Percentiles rank a stretch among this genome's conserved stretches.
These are phyloP conservation scores for Lolium rigidum DNA, from an alignment of 176 grass and related monocot genomes.

Conservation along the genomic window DNA sequence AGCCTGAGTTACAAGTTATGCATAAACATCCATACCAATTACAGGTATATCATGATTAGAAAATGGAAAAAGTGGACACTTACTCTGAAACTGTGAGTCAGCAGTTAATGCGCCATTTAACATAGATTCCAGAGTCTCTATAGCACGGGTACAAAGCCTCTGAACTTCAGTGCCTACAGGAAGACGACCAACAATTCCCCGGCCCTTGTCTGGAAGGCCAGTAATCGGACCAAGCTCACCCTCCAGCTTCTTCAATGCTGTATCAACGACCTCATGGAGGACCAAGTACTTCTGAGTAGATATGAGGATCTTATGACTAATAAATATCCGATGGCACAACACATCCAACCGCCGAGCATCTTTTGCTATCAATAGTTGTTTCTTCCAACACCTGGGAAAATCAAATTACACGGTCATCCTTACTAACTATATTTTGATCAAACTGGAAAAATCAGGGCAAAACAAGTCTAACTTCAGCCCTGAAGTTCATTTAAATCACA, in stretches of 20 bases:
- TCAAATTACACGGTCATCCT: slow-evolving; percentile 7
- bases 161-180: slow-evolving; percentile 53
- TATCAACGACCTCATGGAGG: slow-evolving; percentile 58
- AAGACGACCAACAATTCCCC: slow-evolving; percentile 57
- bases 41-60: neutral
- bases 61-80: slow-evolving; percentile 33
- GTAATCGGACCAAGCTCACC: slow-evolving; percentile 49
- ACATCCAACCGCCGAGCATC: slow-evolving; percentile 51
- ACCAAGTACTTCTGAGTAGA: slow-evolving; percentile 53
- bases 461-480: neutral
- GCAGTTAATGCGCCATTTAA: slow-evolving; percentile 28
- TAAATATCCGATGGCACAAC: slow-evolving; percentile 62
- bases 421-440: neutral
- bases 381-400: slow-evolving; percentile 60
- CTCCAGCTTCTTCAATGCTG: slow-evolving; percentile 59
- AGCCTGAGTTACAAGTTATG: slow-evolving; percentile 23
- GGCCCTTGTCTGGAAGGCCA: slow-evolving; percentile 35
- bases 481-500: neutral
- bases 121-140: slow-evolving; percentile 45
- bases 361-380: slow-evolving; percentile 63
- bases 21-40: neutral
- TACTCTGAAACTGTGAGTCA: slow-evolving; percentile 21
- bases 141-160: slow-evolving; percentile 46
- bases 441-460: neutral
- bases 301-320: slow-evolving; percentile 53